These are phyloP conservation scores for Pseudovirgaria hyperparasitica DNA, from an alignment of 2,329 filamentous ascomycete species.

Conservation along the genomic window DNA sequence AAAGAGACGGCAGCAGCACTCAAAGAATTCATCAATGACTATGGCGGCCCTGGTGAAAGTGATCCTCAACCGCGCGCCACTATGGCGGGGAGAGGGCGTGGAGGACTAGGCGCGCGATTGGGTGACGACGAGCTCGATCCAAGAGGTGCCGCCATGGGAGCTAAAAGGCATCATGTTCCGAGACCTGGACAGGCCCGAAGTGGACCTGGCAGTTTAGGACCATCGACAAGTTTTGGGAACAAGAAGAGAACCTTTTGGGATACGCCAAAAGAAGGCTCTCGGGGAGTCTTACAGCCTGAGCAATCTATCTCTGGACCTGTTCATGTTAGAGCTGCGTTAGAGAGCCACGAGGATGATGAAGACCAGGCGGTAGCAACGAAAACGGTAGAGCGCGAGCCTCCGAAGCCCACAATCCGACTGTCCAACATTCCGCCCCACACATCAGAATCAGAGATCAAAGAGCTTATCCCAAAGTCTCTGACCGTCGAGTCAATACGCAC, in stretches of 20 bases:
- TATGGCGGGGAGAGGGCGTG: conserved; percentile 4
- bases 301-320: conserved; percentile 14
- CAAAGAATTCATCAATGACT: conserved; percentile 76
- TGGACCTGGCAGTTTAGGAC: conserved; percentile 37
- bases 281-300: conserved; percentile 29
- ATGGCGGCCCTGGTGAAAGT: conserved; percentile 37
- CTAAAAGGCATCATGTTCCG: no score
- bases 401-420: conserved; percentile 43
- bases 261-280: conserved; percentile 13
- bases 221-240: conserved; percentile 20
- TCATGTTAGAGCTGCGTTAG: conserved; percentile 20
- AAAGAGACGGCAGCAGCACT: conserved; percentile 80
- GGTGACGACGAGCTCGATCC: conserved; percentile 28
- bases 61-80: conserved; percentile 7
- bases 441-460: conserved; percentile 36
- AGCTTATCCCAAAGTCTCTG: conserved; percentile 40
- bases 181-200: no score
- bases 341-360: conserved; percentile 28
- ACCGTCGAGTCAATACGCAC: conserved; percentile 64
- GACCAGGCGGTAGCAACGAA: conserved; percentile 31
- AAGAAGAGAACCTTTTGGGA: conserved; percentile 30
- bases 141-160: conserved; percentile 22
- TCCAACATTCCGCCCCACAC: conserved; percentile 40
- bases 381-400: conserved; percentile 33
- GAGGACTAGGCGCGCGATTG: not conserved